These are phyloP conservation scores for Phytophthora chlamydospora DNA, from an alignment of 352 stramenopile genomes.

Conservation along the genomic window DNA sequence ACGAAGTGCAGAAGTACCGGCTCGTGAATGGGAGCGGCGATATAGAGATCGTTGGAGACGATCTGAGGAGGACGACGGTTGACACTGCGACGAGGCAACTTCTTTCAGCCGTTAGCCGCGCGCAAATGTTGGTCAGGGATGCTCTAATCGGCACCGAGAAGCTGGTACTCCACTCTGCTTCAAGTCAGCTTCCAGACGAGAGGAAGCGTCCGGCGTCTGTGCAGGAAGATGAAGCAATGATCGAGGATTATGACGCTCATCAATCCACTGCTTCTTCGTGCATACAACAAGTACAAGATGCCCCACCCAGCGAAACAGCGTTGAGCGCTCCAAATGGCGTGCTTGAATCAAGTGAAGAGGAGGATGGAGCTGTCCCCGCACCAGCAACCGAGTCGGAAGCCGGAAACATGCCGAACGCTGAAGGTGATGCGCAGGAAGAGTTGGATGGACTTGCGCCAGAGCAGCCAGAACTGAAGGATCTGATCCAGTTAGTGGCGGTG, in stretches of 20 bases:
- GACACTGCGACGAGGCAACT: constrained; percentile 30
- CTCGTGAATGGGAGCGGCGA: not conserved
- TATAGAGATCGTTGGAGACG: not conserved
- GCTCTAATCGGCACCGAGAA: constrained; percentile 38
- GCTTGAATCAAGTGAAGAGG: not conserved
- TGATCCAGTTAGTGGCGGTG: constrained; percentile 67
- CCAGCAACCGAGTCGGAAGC: not conserved
- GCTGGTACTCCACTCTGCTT: constrained; percentile 52
- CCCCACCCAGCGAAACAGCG: not conserved
- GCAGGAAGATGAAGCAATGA: not conserved
- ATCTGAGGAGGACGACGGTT: constrained; percentile 1
- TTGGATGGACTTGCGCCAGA: constrained; percentile 12
- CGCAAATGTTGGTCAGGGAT: constrained; percentile 45
- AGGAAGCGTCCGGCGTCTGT: constrained; percentile 14
- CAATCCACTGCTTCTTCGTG: not conserved
- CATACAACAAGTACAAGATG: not conserved
- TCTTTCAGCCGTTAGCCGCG: constrained; percentile 27
- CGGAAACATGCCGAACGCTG: not conserved
- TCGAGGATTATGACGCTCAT: not conserved
- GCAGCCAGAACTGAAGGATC: constrained; percentile 59
- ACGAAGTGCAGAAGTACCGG: constrained; percentile 31
- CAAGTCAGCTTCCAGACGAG: constrained; percentile 39
- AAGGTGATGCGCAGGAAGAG: constrained; percentile 3
- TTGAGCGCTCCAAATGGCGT: not conserved
- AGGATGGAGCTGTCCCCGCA: constrained; percentile 5